Conservation (phyloP, 768 basidiomycete species). For the Lactifluus piperatus region DNA sequence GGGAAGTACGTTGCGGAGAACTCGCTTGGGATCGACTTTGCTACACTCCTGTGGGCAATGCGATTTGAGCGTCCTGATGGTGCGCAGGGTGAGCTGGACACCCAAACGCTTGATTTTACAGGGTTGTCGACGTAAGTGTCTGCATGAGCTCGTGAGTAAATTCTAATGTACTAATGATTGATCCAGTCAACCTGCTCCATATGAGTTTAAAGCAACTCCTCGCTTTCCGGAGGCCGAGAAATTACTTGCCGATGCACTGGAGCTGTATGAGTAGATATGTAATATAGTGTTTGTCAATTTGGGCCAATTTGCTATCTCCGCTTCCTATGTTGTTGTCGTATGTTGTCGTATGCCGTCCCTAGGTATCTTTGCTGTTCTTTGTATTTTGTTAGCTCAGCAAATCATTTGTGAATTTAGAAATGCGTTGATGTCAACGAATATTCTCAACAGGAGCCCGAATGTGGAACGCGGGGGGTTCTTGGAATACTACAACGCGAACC, state of each 20-base stretch:
- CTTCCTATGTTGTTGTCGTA: no score
- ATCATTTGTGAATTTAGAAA: neutral
- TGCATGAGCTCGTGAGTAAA: neutral
- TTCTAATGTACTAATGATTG: neutral
- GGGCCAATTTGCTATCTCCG: no score
- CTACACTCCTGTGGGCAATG: constrained; percentile 23
- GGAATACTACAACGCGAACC: no score
- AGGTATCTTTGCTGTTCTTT: no score
- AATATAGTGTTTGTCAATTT: neutral
- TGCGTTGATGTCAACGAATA: no score
- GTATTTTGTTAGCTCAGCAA: neutral
- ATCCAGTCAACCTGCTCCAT: constrained; percentile 11
- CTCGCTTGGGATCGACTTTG: constrained; percentile 27
- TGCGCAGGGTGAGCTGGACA: neutral
- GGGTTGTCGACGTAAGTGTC: constrained; percentile 10
- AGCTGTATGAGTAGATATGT: neutral
- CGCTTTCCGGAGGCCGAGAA: constrained; percentile 5
- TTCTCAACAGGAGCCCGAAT: no score
- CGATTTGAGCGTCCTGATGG: no score
- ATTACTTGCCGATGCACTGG: neutral
- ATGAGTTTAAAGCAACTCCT: constrained; percentile 13
- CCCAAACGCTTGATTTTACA: neutral
- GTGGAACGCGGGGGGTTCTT: no score
- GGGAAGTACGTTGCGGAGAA: constrained; percentile 27
- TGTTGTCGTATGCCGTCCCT: no score